Conservation (phyloP, 495 filamentous ascomycete species). For the Paragyromitra xinjiangensis region DNA sequence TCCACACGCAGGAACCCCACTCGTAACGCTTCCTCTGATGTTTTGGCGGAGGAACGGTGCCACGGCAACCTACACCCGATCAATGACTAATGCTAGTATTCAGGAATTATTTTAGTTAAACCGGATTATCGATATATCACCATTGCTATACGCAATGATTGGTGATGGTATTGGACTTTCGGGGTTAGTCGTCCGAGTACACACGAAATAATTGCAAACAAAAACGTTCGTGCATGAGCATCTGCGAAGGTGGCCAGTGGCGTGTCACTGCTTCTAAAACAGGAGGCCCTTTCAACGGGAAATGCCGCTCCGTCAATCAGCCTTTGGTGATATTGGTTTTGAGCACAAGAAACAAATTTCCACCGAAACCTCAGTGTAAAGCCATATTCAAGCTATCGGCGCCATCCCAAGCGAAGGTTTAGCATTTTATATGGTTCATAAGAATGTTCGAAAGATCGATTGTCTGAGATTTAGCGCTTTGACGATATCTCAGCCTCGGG, state of each 20-base stretch:
- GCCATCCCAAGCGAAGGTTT: background rate
- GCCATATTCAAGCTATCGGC: background rate
- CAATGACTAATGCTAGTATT: background rate
- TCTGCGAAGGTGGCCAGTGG: conserved; percentile 17
- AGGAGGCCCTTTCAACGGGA: background rate
- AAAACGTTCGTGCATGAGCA: conserved; percentile 24
- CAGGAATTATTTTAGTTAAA: conserved; percentile 9
- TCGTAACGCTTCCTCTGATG: conserved; percentile 14
- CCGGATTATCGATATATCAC: background rate
- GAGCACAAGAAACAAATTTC: background rate
- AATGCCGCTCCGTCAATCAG: conserved; percentile 4
- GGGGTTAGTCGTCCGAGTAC: background rate
- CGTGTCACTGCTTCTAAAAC: background rate
- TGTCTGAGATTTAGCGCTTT: conserved; percentile 23
- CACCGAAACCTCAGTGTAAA: background rate
- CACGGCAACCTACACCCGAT: conserved; percentile 9
- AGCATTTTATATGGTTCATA: background rate
- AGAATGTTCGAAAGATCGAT: background rate
- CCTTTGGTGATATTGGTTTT: background rate
- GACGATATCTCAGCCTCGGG: background rate
- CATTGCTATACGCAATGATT: conserved; percentile 1
- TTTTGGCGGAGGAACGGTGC: conserved; percentile 8
- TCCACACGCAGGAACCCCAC: conserved; percentile 35
- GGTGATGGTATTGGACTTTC: background rate
- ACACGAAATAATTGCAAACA: conserved; percentile 6